These are phyloP conservation scores for Eucalyptus cloeziana DNA, from an alignment of 345 rosid genomes.

Conservation along the genomic window DNA sequence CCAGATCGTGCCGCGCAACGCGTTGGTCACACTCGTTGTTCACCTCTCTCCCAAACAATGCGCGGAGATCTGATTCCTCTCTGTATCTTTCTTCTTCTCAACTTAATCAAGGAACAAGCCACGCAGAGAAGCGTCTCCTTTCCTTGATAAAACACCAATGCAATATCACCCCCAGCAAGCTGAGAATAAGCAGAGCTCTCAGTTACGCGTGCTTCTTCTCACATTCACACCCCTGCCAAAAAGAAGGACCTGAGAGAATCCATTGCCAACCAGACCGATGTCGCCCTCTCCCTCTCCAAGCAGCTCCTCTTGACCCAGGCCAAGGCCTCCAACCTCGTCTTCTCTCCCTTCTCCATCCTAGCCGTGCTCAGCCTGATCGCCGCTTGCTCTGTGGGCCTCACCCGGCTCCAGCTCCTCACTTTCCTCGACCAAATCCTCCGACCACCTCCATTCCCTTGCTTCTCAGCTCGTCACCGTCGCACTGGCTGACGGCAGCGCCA, in stretches of 20 bases:
- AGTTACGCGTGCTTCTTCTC: background rate
- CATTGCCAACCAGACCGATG: constrained; percentile 44
- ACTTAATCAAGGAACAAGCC: background rate
- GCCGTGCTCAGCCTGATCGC: constrained; percentile 56
- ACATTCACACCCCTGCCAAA: background rate
- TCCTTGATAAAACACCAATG: background rate
- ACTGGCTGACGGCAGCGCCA: constrained; percentile 52
- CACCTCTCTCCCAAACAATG: background rate
- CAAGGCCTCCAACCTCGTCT: constrained; percentile 39
- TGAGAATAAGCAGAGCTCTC: background rate
- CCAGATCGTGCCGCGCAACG: background rate
- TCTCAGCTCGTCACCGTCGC: constrained; percentile 48
- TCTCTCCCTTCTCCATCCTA: constrained; percentile 70
- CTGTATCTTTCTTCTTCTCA: background rate
- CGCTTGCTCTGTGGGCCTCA: constrained; percentile 49
- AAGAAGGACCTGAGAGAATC: constrained; percentile 50
- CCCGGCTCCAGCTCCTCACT: constrained; percentile 63
- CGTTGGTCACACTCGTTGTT: background rate
- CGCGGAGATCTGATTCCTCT: background rate
- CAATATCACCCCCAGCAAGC: background rate
- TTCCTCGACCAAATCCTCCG: constrained; percentile 50
- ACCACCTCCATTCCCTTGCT: constrained; percentile 40
- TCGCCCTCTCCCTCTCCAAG: constrained; percentile 36
- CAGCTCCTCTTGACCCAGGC: constrained; percentile 32
- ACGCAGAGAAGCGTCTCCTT: background rate